phyloP scores from a whole-genome alignment of 1,284 basidiomycete genomes.

The Mycosarcoma mackinlayi region DNA sequence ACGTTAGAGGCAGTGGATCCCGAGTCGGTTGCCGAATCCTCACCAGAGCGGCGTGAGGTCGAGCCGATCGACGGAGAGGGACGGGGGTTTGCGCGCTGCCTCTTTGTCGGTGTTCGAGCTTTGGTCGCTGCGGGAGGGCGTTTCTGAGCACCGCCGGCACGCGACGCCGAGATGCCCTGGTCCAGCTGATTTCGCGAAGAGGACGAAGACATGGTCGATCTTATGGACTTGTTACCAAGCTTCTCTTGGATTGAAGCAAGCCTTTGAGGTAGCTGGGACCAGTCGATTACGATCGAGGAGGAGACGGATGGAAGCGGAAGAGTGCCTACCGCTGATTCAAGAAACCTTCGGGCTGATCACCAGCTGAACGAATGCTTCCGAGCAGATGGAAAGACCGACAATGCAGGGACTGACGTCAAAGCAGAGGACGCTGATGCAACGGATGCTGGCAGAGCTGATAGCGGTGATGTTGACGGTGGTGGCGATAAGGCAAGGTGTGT shows the following conservation, averaged over 20 bases:
- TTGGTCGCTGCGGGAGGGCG: conserved; percentile 30
- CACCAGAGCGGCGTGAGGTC: conserved; percentile 24
- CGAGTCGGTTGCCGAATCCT: conserved; percentile 27
- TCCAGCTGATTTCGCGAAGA: conserved; percentile 25
- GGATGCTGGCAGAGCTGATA: not conserved
- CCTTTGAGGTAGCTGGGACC: no score
- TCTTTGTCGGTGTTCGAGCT: conserved; percentile 19
- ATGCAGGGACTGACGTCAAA: no score
- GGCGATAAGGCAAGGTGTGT: not conserved
- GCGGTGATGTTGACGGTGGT: not conserved
- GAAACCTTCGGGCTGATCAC: no score
- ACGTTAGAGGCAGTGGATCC: conserved; percentile 16
- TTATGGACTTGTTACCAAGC: no score
- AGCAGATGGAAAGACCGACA: no score
- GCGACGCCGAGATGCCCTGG: conserved; percentile 43
- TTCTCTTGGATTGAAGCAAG: no score
- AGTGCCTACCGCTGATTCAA: no score
- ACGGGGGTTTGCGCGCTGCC: conserved; percentile 20
- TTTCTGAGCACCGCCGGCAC: conserved; percentile 41
- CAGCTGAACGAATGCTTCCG: no score
- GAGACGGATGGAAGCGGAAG: no score
- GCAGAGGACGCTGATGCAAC: not conserved
- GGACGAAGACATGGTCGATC: conserved; percentile 20
- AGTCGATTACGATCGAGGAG: no score
- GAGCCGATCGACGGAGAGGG: conserved; percentile 28